Conservation (phyloP, 305 asterid species). For the Fraxinus greggii region DNA sequence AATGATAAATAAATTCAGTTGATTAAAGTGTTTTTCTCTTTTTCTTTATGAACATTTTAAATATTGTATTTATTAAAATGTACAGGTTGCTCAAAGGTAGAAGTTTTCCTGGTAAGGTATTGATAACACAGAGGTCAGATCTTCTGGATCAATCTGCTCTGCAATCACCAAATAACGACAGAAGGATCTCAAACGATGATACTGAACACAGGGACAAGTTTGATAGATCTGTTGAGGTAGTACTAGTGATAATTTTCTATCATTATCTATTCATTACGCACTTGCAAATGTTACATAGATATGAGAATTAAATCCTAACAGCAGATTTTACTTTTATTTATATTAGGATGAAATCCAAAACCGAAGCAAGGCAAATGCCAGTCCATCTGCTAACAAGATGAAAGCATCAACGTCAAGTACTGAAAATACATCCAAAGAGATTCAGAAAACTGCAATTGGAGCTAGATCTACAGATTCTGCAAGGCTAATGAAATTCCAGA, state of each 20-base stretch:
- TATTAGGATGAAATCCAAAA: slow-evolving; percentile 60
- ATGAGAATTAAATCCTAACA: slow-evolving; percentile 1
- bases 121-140: slow-evolving; percentile 68
- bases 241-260: not conserved
- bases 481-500: slow-evolving; percentile 84
- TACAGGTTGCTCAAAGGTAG: slow-evolving; percentile 92
- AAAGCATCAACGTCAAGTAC: slow-evolving; percentile 41
- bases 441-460: slow-evolving; percentile 59
- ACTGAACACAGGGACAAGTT: slow-evolving; percentile 43
- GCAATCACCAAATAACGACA: slow-evolving; percentile 56
- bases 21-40: not conserved
- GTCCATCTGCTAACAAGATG: slow-evolving; percentile 46
- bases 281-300: not conserved
- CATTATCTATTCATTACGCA: not conserved
- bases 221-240: slow-evolving; percentile 58
- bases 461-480: slow-evolving; percentile 96
- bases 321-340: slow-evolving; percentile 17
- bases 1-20: not conserved
- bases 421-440: slow-evolving; percentile 53
- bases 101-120: slow-evolving; percentile 92
- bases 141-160: slow-evolving; percentile 54
- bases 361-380: slow-evolving; percentile 51
- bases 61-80: slow-evolving; percentile 10
- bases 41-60: not conserved
- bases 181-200: slow-evolving; percentile 46